Base-by-base conservation (phyloP, 1,284 basidiomycete genomes). In the Inonotus hispidus region DNA sequence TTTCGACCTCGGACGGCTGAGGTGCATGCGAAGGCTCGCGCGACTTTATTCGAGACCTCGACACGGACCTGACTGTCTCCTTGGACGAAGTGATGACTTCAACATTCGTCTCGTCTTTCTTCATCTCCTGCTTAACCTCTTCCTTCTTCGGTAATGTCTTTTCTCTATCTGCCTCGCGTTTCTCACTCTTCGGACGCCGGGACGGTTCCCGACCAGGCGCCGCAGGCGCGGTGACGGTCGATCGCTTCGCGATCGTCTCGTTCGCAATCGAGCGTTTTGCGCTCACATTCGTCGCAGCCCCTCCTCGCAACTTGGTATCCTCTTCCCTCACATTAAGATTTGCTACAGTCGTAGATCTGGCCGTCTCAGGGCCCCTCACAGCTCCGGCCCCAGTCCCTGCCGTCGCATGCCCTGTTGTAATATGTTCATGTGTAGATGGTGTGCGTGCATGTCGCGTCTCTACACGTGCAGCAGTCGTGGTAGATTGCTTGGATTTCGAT, bases 201-300 rank as follows among this genome's bases (percentile, higher is more conserved):
- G 53, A 41, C 29, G 45, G 29, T 27, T 61, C 54, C 14, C 37
- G 45, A 19, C 29, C 41, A 21, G 59, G 41, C 14, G 53, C 43
- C 19, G 53, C 53, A 37, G 59, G 43, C 3, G 45, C 59, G 23
- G 59, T 55, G 32, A 38, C 29, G n/a, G 59, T 60, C 27, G 59
- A 56, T n/a, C 54, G 41, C 35, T 50, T 55, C 19, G 54, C 16
- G 5, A 19, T 21, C 23, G 43, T 58, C 47, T 58, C 57, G 32
- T 58, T 58, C 46, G 45, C 57, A 41, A 39, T 7, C 14, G 57
- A 58, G 25, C 32, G 37, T 35, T 39, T 55, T 6, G 53, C 29
- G 37, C 41, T 45, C 14, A 41, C 27, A 39, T 23, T 45, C 8
- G 53, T 55, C 10, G 38, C n/a, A 21, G 38, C n/a, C 19, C 29